Evolutionary conservation across 1,139 yeast genomes (phyloP).

Genomic region (Eremothecium gossypii): DNA sequence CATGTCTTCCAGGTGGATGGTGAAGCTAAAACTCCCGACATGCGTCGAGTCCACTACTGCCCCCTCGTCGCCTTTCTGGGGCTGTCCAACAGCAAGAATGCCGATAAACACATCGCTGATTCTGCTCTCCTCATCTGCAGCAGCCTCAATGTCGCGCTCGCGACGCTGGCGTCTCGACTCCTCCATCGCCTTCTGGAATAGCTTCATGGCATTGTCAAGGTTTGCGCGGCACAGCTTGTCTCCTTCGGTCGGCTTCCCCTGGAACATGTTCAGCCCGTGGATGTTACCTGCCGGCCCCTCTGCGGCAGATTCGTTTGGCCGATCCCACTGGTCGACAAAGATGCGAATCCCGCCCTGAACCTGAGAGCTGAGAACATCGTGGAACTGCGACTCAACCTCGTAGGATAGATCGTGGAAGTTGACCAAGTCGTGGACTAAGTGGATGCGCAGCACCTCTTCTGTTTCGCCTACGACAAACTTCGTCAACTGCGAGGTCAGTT

Average conservation of each 20-base stretch:
- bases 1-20: conserved; percentile 65
- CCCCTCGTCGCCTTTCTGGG: conserved; percentile 28
- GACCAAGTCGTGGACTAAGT: conserved; percentile 74
- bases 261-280: conserved; percentile 57
- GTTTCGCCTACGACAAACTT: conserved; percentile 48
- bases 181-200: conserved; percentile 33
- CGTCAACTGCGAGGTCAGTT: conserved; percentile 25
- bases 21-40: conserved; percentile 50
- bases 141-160: conserved; percentile 11
- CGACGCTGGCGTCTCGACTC: conserved; percentile 24
- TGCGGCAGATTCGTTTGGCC: conserved; percentile 25
- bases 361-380: conserved; percentile 68
- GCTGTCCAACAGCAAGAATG: conserved; percentile 49
- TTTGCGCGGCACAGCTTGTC: conserved; percentile 83
- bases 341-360: conserved; percentile 82
- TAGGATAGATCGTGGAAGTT: conserved; percentile 61
- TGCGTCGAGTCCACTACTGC: conserved; percentile 33
- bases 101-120: conserved; percentile 60
- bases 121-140: conserved; percentile 37
- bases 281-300: conserved; percentile 28
- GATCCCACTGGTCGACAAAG: conserved; percentile 39
- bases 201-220: conserved; percentile 60
- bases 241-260: conserved; percentile 77
- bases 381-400: conserved; percentile 60
- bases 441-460: conserved; percentile 71